Base-by-base conservation (phyloP, 2,329 filamentous ascomycete species). In the Aspergillus pseudonomiae region DNA sequence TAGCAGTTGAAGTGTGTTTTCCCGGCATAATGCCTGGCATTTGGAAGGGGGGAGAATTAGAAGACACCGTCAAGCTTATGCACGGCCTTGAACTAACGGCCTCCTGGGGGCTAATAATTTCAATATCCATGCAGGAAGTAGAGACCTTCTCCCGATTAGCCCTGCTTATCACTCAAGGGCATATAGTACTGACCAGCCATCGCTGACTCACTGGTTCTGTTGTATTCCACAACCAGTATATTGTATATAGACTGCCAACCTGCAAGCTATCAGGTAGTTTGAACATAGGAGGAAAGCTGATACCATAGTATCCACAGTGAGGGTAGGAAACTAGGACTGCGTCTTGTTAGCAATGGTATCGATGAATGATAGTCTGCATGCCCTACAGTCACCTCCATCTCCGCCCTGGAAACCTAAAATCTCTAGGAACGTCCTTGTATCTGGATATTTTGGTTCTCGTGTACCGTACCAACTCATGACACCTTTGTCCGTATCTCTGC, bases 181-280 rank as follows among this genome's bases (percentile, higher is more conserved):
- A 34, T 41, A 39, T 24, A 41, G 39, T 39, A 56, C 34, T 39
- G n/a, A 56, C 34, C 54, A 56, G 36, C 24, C 21, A 56, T n/a
- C 36, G 12, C 39, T 12, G 12, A 26, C 14, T 34, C 7, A 56
- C 54, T 34, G 26, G 21, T 36, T 56, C 32, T n/a, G 34, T 56
- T 56, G 21, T 56, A 28, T 56, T 56, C 54, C 34, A 56, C 21
- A 56, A 39, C 34, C 34, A 56, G 16, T 56, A 56, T 26, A 56
- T 28, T 21, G 34, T 39, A 16, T 56, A 56, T 24, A 43, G 11
- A 24, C 26, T 39, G 14, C 30, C 34, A 39, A 28, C 21, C 39
- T n/a, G n/a, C 19, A 39, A 24, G n/a, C 39, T 39, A 41, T 39
- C n/a, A 11, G 54, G 34, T 26, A 56, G 16, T 43, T 26, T 34